Evolutionary conservation across 2,329 filamentous ascomycete species (phyloP).

Genomic region (Pseudocercospora crystallina): DNA sequence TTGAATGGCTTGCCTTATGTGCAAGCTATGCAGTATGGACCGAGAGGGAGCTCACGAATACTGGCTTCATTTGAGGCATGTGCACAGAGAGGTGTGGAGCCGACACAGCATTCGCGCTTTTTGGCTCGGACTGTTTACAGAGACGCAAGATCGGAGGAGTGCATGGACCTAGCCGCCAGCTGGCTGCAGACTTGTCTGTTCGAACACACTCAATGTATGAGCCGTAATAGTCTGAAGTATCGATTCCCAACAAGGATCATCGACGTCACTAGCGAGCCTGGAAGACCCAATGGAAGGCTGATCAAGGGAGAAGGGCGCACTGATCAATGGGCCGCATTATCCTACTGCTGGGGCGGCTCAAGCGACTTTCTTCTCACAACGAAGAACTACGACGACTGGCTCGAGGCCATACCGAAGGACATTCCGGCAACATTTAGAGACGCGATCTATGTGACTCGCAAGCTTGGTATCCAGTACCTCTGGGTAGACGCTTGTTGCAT

Average conservation of each 20-base stretch:
- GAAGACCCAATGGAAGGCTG: neutral
- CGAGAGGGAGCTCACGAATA: neutral
- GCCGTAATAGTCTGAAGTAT: neutral
- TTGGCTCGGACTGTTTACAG: neutral
- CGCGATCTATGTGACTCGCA: neutral
- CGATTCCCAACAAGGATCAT: neutral
- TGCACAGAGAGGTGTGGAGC: slow-evolving; percentile 5
- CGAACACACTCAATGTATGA: neutral
- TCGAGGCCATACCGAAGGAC: neutral
- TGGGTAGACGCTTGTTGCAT: slow-evolving; percentile 14
- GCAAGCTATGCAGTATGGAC: neutral
- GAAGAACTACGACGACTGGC: neutral
- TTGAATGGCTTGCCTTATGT: neutral
- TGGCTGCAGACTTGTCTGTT: neutral
- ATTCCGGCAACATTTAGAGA: slow-evolving; percentile 7
- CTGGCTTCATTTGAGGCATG: slow-evolving; percentile 15
- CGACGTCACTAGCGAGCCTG: no score
- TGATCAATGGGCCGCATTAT: slow-evolving; percentile 11
- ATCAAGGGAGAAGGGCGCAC: neutral
- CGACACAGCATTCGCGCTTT: neutral
- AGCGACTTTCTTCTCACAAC: slow-evolving; percentile 5
- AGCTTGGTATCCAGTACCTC: slow-evolving; percentile 7
- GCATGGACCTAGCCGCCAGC: neutral
- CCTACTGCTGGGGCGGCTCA: slow-evolving; percentile 14
- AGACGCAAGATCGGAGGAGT: neutral